Percentiles rank a stretch among this genome's conserved stretches.
Evolutionary conservation across 75 land plant genomes (phyloP).

Genomic region (Isoetes taiwanensis): DNA sequence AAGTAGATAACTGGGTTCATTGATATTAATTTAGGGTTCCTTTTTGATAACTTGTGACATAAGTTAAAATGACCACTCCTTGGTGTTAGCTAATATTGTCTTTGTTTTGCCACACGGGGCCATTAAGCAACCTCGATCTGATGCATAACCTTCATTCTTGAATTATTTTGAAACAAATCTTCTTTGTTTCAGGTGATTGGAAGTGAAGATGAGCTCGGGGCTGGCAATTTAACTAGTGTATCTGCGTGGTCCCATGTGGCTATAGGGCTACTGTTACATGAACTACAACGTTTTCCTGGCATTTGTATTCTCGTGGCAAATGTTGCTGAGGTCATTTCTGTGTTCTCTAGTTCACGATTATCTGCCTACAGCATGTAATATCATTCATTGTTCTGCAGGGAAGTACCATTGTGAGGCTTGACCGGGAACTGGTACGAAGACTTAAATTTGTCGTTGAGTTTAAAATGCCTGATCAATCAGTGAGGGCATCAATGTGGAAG

Average conservation of each 20-base stretch:
- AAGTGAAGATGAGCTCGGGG: slow-evolving; percentile 13
- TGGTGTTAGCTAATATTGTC: no score
- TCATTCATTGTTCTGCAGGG: neutral
- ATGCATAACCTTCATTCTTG: no score
- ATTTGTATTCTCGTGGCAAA: slow-evolving; percentile 24
- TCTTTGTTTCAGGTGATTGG: slow-evolving; percentile 20
- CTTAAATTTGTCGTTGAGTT: slow-evolving; percentile 21
- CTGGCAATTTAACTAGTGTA: slow-evolving; percentile 11
- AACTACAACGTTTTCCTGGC: slow-evolving; percentile 21
- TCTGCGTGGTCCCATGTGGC: slow-evolving; percentile 26
- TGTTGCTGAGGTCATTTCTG: slow-evolving; percentile 15
- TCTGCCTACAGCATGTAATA: neutral
- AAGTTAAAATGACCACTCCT: no score
- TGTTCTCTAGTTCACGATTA: no score
- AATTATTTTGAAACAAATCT: no score
- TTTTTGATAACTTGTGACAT: no score
- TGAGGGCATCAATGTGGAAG: slow-evolving; percentile 20
- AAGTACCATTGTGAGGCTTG: neutral
- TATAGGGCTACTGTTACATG: slow-evolving; percentile 20
- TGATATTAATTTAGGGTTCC: no score
- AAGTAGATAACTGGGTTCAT: no score
- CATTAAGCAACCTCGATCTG: no score
- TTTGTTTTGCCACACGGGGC: no score
- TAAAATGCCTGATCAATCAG: slow-evolving; percentile 17
- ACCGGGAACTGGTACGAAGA: slow-evolving; percentile 2